Percentiles rank a stretch among this genome's conserved stretches.
Conservation (phyloP, 2,329 filamentous ascomycete species). For the Fusarium sp. region DNA sequence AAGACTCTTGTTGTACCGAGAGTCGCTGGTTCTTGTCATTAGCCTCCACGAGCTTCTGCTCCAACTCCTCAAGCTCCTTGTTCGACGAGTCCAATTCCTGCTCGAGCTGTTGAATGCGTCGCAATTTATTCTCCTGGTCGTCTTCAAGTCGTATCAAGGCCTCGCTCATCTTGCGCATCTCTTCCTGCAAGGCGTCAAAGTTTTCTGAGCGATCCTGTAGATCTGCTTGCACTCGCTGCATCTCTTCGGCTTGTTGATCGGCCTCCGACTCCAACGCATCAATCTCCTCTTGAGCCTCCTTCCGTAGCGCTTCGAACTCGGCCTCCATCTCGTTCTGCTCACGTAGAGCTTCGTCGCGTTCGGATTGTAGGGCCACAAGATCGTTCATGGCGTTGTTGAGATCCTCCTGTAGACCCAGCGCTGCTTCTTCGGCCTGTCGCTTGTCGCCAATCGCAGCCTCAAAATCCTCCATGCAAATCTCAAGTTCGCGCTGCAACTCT, state of each 20-base stretch:
- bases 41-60: constrained; percentile 84
- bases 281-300: constrained; percentile 75
- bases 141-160: constrained; percentile 89
- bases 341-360: constrained; percentile 87
- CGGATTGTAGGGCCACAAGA: constrained; percentile 80
- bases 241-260: constrained; percentile 78
- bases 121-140: constrained; percentile 82
- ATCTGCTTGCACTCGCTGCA: constrained; percentile 76
- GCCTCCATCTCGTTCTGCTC: constrained; percentile 70
- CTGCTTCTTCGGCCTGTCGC: constrained; percentile 69
- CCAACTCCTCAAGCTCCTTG: constrained; percentile 86
- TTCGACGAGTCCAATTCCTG: constrained; percentile 86
- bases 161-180: constrained; percentile 93
- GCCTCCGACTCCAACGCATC: constrained; percentile 77
- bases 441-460: constrained; percentile 76
- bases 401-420: constrained; percentile 79
- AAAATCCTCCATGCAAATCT: constrained; percentile 83
- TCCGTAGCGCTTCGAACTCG: constrained; percentile 71
- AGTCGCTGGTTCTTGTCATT: constrained; percentile 90
- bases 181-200: constrained; percentile 89
- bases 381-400: constrained; percentile 84
- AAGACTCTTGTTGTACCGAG: constrained; percentile 91
- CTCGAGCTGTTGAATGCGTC: constrained; percentile 85
- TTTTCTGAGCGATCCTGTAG: constrained; percentile 84
- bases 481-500: constrained; percentile 84